These are phyloP conservation scores for Meyerozyma smithsonii DNA, from an alignment of 1,139 yeast species.

Conservation along the genomic window DNA sequence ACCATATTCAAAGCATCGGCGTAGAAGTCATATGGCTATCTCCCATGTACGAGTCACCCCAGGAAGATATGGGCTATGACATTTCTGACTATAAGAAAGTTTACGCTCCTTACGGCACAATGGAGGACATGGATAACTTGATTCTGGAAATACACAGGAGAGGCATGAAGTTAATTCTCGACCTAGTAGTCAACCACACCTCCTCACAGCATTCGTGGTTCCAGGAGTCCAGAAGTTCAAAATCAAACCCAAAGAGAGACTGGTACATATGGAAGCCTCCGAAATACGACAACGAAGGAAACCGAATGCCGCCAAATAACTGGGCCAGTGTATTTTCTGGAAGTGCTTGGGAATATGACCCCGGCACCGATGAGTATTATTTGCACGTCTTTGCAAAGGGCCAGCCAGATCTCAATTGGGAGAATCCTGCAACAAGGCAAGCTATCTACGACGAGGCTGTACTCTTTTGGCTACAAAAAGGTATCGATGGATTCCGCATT, in stretches of 20 bases:
- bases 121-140: conserved; percentile 13
- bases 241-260: conserved; percentile 13
- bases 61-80: conserved; percentile 15
- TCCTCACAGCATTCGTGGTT: conserved; percentile 13
- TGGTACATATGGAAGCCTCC: conserved; percentile 15
- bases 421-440: conserved; percentile 12
- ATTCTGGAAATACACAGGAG: conserved; percentile 11
- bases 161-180: conserved; percentile 14
- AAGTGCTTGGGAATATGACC: conserved; percentile 14
- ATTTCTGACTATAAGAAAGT: conserved; percentile 13
- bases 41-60: conserved; percentile 14
- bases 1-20: conserved; percentile 13
- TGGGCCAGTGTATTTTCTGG: conserved; percentile 14
- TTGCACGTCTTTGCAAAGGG: conserved; percentile 12
- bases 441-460: conserved; percentile 13
- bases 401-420: conserved; percentile 15
- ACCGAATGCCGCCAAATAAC: conserved; percentile 14
- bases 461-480: conserved; percentile 13
- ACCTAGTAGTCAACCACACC: conserved; percentile 14
- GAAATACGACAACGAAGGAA: conserved; percentile 11
- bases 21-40: conserved; percentile 13
- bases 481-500: conserved; percentile 14
- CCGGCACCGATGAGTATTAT: conserved; percentile 13
- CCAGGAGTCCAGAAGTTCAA: conserved; percentile 12
- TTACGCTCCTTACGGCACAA: conserved; percentile 13